A percentile compares a stretch with the other conserved stretches of the same genome.
Evolutionary conservation across 306 rosid species (phyloP).

Genomic region (Prunus armeniaca): DNA sequence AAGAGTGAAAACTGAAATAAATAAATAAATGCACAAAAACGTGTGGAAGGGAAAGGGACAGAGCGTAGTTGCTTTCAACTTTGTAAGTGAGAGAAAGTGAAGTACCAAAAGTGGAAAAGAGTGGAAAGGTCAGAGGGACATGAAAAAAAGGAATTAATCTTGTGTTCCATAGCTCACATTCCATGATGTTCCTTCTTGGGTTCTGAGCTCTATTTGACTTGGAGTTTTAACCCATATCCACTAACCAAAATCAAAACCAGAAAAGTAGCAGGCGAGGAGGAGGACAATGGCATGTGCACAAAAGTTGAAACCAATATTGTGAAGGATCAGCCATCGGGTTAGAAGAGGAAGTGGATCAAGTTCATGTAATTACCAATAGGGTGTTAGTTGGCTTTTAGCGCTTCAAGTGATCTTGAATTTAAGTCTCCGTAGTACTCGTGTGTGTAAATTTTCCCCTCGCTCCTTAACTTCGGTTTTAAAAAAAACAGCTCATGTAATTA

Average conservation of each 20-base stretch:
- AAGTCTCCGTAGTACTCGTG: too few relatives aligned
- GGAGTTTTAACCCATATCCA: neutral
- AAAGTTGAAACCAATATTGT: neutral
- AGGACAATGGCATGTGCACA: neutral
- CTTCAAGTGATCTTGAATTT: too few relatives aligned
- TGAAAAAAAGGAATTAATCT: neutral
- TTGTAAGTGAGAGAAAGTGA: neutral
- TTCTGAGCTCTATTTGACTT: neutral
- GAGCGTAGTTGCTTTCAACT: slow-evolving; percentile 33
- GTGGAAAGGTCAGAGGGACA: neutral
- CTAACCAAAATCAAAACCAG: neutral
- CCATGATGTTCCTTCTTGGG: neutral
- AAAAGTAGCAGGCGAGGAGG: neutral
- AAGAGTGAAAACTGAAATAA: neutral
- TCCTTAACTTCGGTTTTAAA: accelerated
- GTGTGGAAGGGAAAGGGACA: slow-evolving; percentile 44
- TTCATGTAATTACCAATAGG: too few relatives aligned
- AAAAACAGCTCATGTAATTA: too few relatives aligned
- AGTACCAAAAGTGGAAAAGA: neutral
- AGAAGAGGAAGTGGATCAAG: too few relatives aligned
- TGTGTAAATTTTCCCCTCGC: too few relatives aligned
- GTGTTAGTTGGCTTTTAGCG: too few relatives aligned
- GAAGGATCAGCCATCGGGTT: neutral
- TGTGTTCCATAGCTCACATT: slow-evolving; percentile 23
- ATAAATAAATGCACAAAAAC: neutral